Evolutionary conservation across 306 rosid genomes (phyloP).

Genomic region (Corylus americana): DNA sequence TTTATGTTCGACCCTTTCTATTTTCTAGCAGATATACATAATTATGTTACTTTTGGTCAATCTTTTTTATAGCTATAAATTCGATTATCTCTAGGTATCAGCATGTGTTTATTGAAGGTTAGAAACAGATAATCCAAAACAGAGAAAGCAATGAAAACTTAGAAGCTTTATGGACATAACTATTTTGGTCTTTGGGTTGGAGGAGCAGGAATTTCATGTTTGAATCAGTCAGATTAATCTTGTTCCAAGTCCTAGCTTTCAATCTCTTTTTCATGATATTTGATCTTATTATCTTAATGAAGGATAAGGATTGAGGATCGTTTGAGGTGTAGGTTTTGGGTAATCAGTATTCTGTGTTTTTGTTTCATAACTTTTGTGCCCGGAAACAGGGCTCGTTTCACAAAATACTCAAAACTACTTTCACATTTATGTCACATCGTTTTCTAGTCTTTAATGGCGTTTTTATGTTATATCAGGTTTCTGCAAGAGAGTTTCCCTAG

Average conservation of each 20-base stretch:
- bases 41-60: not conserved
- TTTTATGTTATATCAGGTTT: conserved; percentile 27
- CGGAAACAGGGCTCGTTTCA: no score
- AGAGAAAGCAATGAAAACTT: not conserved
- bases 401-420: no score
- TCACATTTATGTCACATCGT: no score
- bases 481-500: conserved; percentile 37
- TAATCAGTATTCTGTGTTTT: not conserved
- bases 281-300: not conserved
- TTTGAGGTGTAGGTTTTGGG: not conserved
- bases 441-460: conserved; percentile 1
- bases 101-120: not conserved
- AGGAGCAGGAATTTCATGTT: not conserved
- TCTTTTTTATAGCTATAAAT: not conserved
- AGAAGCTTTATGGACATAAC: not conserved
- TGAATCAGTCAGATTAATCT: not conserved
- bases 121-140: not conserved
- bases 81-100: not conserved
- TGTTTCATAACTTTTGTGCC: not conserved
- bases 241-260: not conserved
- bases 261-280: not conserved
- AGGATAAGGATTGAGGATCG: not conserved
- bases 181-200: not conserved
- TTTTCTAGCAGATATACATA: not conserved
- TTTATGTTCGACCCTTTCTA: not conserved